A percentile compares a stretch with the other conserved stretches of the same genome.
These are phyloP conservation scores for Sporisorium scitamineum DNA, from an alignment of 1,284 basidiomycete species.

Conservation along the genomic window DNA sequence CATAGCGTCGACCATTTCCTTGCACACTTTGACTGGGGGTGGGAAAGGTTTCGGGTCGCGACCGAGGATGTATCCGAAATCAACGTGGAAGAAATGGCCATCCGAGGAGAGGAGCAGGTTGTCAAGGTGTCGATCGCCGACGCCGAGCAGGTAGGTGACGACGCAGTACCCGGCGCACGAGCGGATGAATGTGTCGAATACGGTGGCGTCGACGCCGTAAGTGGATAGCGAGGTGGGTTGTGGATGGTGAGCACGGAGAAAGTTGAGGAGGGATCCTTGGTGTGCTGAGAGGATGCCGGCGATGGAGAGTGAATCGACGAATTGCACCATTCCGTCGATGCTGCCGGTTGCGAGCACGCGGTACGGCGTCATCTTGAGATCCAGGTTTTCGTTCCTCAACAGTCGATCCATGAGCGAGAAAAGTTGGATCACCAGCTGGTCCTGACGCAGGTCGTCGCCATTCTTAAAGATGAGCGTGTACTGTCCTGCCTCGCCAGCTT, in stretches of 20 bases:
- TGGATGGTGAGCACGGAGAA: constrained; percentile 84
- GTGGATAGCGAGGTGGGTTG: constrained; percentile 92
- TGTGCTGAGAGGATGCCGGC: constrained; percentile 83
- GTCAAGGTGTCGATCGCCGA: constrained; percentile 96
- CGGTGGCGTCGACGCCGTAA: constrained; percentile 88
- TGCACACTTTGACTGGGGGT: constrained; percentile 97
- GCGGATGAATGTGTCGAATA: constrained; percentile 94
- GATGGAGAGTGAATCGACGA: constrained; percentile 93
- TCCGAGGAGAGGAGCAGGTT: constrained; percentile 93
- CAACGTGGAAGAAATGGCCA: constrained; percentile 81
- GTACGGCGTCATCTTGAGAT: constrained; percentile 91
- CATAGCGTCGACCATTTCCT: constrained; percentile 99
- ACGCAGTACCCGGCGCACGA: constrained; percentile 99
- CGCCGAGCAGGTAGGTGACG: constrained; percentile 94
- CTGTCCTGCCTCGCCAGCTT: constrained; percentile 9
- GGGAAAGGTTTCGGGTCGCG: constrained; percentile 98
- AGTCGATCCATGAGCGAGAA: constrained; percentile 97
- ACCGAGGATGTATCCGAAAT: constrained; percentile 98
- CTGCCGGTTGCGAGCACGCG: constrained; percentile 92
- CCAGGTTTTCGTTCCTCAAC: constrained; percentile 92
- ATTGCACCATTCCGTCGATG: constrained; percentile 94
- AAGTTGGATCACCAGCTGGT: constrained; percentile 95
- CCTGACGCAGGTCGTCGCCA: constrained; percentile 97
- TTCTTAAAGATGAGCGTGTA: constrained; percentile 98
- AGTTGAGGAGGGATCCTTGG: constrained; percentile 85